Conservation (phyloP, 1,284 basidiomycete species). For the Rhodotorula sp. region DNA sequence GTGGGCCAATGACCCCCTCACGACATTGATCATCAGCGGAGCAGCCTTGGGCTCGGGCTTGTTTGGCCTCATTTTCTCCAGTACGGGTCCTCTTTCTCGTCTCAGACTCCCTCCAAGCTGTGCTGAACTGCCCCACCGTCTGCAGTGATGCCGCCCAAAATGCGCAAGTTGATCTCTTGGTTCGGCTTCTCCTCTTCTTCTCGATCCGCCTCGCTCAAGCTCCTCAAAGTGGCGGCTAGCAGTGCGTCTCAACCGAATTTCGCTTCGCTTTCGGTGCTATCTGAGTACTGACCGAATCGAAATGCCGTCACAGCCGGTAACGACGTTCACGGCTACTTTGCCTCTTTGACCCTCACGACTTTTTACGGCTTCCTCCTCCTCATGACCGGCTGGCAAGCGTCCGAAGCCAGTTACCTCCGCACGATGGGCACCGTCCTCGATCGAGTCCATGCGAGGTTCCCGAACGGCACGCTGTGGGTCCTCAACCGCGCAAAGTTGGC, state of each 20-base stretch:
- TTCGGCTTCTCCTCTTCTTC: slow-evolving; percentile 32
- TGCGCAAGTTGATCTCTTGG: slow-evolving; percentile 34
- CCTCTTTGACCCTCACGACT: slow-evolving; percentile 36
- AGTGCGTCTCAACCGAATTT: slow-evolving; percentile 5
- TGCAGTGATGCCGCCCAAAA: slow-evolving; percentile 24
- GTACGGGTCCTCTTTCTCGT: neutral
- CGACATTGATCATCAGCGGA: slow-evolving; percentile 34
- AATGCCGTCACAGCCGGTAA: neutral
- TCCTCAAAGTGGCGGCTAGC: slow-evolving; percentile 37
- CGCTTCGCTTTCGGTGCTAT: too few relatives aligned
- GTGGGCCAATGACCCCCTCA: slow-evolving; percentile 39
- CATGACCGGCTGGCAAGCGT: slow-evolving; percentile 42
- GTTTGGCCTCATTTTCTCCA: slow-evolving; percentile 34
- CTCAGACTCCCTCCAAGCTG: neutral
- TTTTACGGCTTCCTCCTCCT: slow-evolving; percentile 42
- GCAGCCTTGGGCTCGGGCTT: slow-evolving; percentile 38
- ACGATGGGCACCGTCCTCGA: slow-evolving; percentile 23
- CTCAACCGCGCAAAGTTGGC: slow-evolving; percentile 42
- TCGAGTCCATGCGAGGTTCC: slow-evolving; percentile 33
- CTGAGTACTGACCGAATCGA: neutral
- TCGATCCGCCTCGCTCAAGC: slow-evolving; percentile 32
- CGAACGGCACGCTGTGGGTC: slow-evolving; percentile 42
- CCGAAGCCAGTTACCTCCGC: slow-evolving; percentile 34
- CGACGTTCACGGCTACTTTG: slow-evolving; percentile 42
- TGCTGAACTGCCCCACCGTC: too few relatives aligned